Base-by-base conservation (phyloP, 768 basidiomycete species). In the Phanerodontia chrysosporium region DNA sequence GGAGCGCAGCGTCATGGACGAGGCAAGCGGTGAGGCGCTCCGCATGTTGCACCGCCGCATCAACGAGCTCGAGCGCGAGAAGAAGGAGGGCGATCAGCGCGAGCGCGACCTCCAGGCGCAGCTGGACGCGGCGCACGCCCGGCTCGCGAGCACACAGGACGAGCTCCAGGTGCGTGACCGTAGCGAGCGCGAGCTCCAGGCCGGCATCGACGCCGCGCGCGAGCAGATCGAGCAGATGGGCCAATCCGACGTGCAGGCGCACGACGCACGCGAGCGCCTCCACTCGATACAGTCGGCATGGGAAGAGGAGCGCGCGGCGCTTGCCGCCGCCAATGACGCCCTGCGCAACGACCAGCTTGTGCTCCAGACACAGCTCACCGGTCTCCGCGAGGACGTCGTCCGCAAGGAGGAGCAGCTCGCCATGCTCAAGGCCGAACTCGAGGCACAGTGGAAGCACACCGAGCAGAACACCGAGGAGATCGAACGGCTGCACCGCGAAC, bases 1-100 rank as follows among this genome's bases (percentile, higher is more conserved):
- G 71, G 88, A 90, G 60, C 76, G 86, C 21, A 90, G 92, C 62
- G 74, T 95, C 42, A 95, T 96, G 79, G 89, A 90, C 65, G 87
- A 86, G 63, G 87, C 90, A 1, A 90, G 88, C 59, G 81, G 87
- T 1, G 85, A 86, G 71, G 92, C 87, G 29, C 75, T 98, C 67
- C 79, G 90, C 46, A 84, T 85, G 73, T 79, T 97, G 45, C 91
- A 98, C 66, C 73, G 80, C 5, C 87, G 90, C 67, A 92, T 98
- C 62, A 80, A 82, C 8, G 79, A 81, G n/a, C 76, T 95, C 36
- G 87, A 91, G 65, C 74, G 81, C 45, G 89, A 90, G 73, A 84
- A 80, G 70, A 70, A 65, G 12, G 82, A 84, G 1, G 73, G 76
- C 7, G 70, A 68, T 28, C 65, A 62, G 51, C 53, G 64, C 24